Base-by-base conservation (phyloP, 2,329 filamentous ascomycete genomes). In the Exophiala calicioides region DNA sequence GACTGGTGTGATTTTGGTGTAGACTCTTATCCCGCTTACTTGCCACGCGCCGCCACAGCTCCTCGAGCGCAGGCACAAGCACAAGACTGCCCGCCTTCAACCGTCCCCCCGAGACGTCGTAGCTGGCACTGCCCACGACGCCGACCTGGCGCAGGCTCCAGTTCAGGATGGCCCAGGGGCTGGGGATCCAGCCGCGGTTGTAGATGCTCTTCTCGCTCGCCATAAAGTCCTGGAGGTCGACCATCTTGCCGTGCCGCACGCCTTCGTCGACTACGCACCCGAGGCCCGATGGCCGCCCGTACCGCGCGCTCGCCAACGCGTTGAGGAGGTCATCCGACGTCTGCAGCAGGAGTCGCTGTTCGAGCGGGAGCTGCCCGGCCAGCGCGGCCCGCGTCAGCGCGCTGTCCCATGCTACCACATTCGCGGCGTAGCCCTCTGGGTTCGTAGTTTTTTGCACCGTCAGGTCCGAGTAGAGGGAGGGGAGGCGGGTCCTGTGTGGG, bases 381-480 rank as follows among this genome's bases (percentile, higher is more conserved):
- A 80, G 75, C 0, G 84, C 76, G 1, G 89, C 85, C 40, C 80
- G 74, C n/a, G 80, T 77, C 31, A 95, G 76, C 2, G 83, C 89
- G 29, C 79, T 78, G 47, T 84, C 81, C 90, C 90, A 95, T 41
- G 88, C 87, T 5, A 78, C 71, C 31, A 88, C 74, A 65, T 95
- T 95, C 32, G 89, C 88, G 15, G 76, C 71, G 71, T 89, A 95
- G 60, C 88, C 89, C 65, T 94, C 88, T 1, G 89, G 88, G 62
- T 95, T 95, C 16, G 86, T 80, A 29, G 78, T 80, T 59, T 78
- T 78, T 58, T 91, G 88, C 4, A 80, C 69, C 27, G 81, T 76
- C 63, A 95, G 95, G 65, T 95, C 90, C 36, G 89, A 90, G 70
- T 94, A 95, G 34, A 95, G 81, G 4, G 89, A 90, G 9, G 88